Conservation (phyloP, 306 rosid species). For the Pterocarpus santalinus region DNA sequence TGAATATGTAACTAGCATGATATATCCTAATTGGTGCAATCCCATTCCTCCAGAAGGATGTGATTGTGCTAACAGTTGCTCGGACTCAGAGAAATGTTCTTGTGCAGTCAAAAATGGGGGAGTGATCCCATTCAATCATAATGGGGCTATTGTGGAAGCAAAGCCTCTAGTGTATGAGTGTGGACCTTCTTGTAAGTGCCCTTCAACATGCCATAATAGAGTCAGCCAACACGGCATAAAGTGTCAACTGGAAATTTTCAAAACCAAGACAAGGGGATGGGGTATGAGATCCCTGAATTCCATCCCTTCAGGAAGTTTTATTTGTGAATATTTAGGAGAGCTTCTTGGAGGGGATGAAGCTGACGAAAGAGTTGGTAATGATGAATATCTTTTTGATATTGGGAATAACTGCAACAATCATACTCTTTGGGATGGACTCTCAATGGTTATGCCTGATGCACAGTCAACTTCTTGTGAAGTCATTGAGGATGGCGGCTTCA, state of each 20-base stretch:
- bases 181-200: slow-evolving; percentile 75
- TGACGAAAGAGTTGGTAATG: slow-evolving; percentile 58
- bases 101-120: slow-evolving; percentile 73
- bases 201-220: slow-evolving; percentile 66
- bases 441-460: slow-evolving; percentile 45
- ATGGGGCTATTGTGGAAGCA: slow-evolving; percentile 63
- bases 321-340: slow-evolving; percentile 81
- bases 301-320: slow-evolving; percentile 76
- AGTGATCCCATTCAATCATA: slow-evolving; percentile 62
- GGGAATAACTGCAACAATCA: slow-evolving; percentile 59
- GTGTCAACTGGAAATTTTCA: slow-evolving; percentile 70
- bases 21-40: slow-evolving; percentile 68
- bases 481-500: slow-evolving; percentile 53
- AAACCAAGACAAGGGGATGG: slow-evolving; percentile 74
- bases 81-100: slow-evolving; percentile 58
- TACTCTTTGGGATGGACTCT: slow-evolving; percentile 58
- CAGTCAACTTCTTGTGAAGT: slow-evolving; percentile 40
- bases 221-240: slow-evolving; percentile 71
- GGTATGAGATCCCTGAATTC: slow-evolving; percentile 74
- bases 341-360: slow-evolving; percentile 69
- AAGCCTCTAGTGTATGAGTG: slow-evolving; percentile 74
- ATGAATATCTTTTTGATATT: slow-evolving; percentile 74
- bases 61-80: slow-evolving; percentile 62
- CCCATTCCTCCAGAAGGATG: slow-evolving; percentile 62
- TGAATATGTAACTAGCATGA: slow-evolving; percentile 55